Base-by-base conservation (phyloP, 225 moss, liverwort and hornwort genomes). In the Sphagnum contortum region DNA sequence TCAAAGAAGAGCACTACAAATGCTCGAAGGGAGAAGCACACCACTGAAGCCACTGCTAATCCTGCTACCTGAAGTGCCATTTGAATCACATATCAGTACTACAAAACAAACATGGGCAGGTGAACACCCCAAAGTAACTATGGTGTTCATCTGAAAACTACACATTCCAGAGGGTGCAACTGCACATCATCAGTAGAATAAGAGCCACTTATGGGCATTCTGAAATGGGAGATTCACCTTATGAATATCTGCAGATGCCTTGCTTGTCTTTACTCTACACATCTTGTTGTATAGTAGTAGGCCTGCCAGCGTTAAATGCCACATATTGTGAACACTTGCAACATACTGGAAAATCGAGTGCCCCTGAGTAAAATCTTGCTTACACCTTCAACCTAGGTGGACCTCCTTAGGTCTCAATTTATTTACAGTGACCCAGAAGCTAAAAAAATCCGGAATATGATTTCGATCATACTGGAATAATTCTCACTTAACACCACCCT, bases 1-100 rank as follows among this genome's bases (percentile, higher is more conserved):
- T 91, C 81, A 74, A 82, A 88, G 70, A 83, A 74, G 52, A 94
- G 79, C 67, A 94, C 86, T 64, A 94, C 67, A 49, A 81, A 75
- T 13, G 94, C 94, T 68, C 85, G 79, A 49, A 91, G 63, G 9
- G 91, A 77, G 58, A 94, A 94, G 76, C 91, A 94, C 60, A 94
- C 70, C 14, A 94, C 88, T 14, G 94, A 81, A 51, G 81, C 94
- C 71, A 87, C 79, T 53, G 93, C 90, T 79, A 94, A 81, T 50
- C 90, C 88, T 65, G 87, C 81, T 6, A 91, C 94, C 94, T 91
- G 74, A 66, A 47, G 44, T 6, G 55, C 50, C 55, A n/a, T 61
- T 11, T 58, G 68, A 66, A n/a, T 57, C 29, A 29, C 29, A 29
- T 29, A 29, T 29, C 29, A 29, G 29, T 29, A 29, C 29, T 29